These are phyloP conservation scores for Beauveria sp. DNA, from an alignment of 2,329 filamentous ascomycete species.

Conservation along the genomic window DNA sequence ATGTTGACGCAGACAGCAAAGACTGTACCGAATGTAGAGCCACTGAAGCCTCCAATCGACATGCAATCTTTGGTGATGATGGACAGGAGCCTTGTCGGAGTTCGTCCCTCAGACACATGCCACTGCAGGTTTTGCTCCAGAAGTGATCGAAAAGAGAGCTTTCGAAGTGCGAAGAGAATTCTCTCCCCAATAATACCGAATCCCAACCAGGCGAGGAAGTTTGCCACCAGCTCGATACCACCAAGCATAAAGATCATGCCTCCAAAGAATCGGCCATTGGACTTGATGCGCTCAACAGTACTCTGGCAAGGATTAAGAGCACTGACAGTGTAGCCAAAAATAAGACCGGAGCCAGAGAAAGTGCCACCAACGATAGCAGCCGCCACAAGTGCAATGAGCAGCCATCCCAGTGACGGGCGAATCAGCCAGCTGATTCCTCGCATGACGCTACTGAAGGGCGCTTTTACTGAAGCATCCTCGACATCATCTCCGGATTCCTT, in stretches of 20 bases:
- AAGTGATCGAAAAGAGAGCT: constrained; percentile 48
- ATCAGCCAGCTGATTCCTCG: constrained; percentile 15
- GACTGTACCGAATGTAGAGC: constrained; percentile 47
- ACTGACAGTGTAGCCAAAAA: constrained; percentile 55
- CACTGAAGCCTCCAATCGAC: constrained; percentile 45
- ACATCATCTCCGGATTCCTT: background rate
- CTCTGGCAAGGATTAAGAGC: constrained; percentile 46
- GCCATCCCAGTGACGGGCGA: constrained; percentile 27
- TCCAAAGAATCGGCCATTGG: constrained; percentile 44
- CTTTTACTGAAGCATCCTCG: constrained; percentile 5
- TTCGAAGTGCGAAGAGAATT: constrained; percentile 46
- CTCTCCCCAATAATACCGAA: constrained; percentile 52
- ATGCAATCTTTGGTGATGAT: constrained; percentile 49
- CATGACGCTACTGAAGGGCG: constrained; percentile 17
- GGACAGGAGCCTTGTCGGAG: constrained; percentile 40
- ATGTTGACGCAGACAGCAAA: constrained; percentile 48
- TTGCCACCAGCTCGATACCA: constrained; percentile 51
- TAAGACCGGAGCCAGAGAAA: constrained; percentile 48
- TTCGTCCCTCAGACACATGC: constrained; percentile 41
- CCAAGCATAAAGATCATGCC: constrained; percentile 55
- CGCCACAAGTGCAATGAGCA: constrained; percentile 41
- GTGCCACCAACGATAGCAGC: constrained; percentile 47
- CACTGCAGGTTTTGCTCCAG: constrained; percentile 52
- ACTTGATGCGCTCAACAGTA: constrained; percentile 37
- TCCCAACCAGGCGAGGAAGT: constrained; percentile 46